Evolutionary conservation across 768 basidiomycete genomes (phyloP).

Genomic region (Hemileccinum rubropunctum): DNA sequence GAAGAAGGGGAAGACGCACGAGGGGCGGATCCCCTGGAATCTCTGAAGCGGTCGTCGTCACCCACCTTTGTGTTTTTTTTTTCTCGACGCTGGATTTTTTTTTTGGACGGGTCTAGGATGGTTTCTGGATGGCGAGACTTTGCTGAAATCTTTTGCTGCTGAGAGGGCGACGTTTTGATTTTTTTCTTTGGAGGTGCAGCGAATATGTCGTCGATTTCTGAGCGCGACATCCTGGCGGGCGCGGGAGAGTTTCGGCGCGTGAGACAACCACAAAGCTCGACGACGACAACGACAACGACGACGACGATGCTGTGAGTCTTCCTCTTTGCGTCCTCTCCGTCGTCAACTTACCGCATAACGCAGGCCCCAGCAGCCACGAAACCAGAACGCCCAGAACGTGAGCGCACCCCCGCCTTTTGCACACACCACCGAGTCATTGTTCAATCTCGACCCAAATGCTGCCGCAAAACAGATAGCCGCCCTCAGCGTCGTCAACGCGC

Average conservation of each 20-base stretch:
- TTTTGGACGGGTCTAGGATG: slow-evolving; percentile 60
- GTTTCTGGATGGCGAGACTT: slow-evolving; percentile 45
- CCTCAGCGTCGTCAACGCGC: slow-evolving; percentile 55
- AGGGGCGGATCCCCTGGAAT: slow-evolving; percentile 71
- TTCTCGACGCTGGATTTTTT: slow-evolving; percentile 34
- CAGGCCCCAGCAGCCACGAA: slow-evolving; percentile 42
- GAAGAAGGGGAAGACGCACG: slow-evolving; percentile 45
- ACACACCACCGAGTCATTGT: slow-evolving; percentile 37
- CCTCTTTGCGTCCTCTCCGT: not conserved
- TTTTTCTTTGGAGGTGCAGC: slow-evolving; percentile 51
- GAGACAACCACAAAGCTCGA: slow-evolving; percentile 17
- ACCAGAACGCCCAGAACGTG: slow-evolving; percentile 19
- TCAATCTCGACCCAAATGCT: slow-evolving; percentile 61
- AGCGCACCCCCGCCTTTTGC: slow-evolving; percentile 18
- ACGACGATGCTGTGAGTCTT: slow-evolving; percentile 34
- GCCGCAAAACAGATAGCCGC: slow-evolving; percentile 82
- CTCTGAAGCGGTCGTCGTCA: slow-evolving; percentile 53
- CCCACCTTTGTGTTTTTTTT: slow-evolving; percentile 25
- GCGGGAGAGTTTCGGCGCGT: slow-evolving; percentile 15
- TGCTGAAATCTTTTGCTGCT: not conserved
- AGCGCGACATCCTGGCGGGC: slow-evolving; percentile 41
- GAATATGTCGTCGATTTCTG: slow-evolving; percentile 88
- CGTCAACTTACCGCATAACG: slow-evolving; percentile 7
- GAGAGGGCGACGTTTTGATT: slow-evolving; percentile 1
- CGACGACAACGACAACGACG: slow-evolving; percentile 20